phyloP scores from a whole-genome alignment of 2,329 filamentous ascomycete genomes.

The Incumbomyces lentus region DNA sequence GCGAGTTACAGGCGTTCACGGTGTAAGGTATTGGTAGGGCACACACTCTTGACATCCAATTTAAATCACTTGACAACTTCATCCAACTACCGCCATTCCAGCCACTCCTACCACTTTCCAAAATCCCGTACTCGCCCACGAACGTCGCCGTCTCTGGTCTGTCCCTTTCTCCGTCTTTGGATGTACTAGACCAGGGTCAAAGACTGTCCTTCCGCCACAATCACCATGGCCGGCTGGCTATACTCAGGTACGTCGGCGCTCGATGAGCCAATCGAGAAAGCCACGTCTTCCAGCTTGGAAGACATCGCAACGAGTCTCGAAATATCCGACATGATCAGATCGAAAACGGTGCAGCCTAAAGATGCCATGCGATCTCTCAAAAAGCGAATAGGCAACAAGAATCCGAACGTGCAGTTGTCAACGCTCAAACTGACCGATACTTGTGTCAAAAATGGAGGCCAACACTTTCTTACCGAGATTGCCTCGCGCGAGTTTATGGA shows the following conservation, averaged over 20 bases:
- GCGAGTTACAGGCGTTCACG: too few species aligned
- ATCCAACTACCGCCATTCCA: too few species aligned
- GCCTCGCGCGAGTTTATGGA: slow-evolving; percentile 98
- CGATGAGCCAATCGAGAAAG: slow-evolving; percentile 94
- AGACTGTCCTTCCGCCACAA: background rate
- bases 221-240: slow-evolving; percentile 92
- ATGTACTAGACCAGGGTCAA: background rate
- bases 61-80: too few species aligned
- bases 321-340: slow-evolving; percentile 94
- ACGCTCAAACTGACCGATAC: slow-evolving; percentile 96
- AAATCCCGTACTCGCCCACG: too few species aligned
- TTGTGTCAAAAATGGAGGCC: slow-evolving; percentile 94
- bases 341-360: slow-evolving; percentile 92
- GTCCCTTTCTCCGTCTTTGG: background rate
- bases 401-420: slow-evolving; percentile 91
- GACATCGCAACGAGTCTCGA: slow-evolving; percentile 96
- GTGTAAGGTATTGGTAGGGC: too few species aligned
- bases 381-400: slow-evolving; percentile 88
- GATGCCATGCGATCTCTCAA: slow-evolving; percentile 97
- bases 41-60: too few species aligned
- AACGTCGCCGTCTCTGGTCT: too few species aligned
- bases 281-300: slow-evolving; percentile 87
- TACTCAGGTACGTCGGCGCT: slow-evolving; percentile 79
- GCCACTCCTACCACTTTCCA: too few species aligned
- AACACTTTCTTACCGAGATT: slow-evolving; percentile 90